Evolutionary conservation across 192 early-diverging fungal genomes (phyloP).

Genomic region (Globomyces pollinis-pini): DNA sequence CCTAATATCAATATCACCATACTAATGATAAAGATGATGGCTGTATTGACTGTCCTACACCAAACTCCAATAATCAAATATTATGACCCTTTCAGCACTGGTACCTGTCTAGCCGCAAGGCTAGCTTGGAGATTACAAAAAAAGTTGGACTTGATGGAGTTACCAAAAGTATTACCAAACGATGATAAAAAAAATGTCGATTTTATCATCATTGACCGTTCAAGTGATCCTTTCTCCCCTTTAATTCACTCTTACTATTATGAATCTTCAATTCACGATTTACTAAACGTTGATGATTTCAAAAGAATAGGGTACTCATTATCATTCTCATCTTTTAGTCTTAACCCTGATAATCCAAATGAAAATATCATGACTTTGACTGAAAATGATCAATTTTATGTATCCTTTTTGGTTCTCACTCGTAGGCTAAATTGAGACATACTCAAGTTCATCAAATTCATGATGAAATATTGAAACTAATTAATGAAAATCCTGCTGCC

Average conservation of each 20-base stretch:
- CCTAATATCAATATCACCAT: no score
- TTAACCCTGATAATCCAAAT: neutral
- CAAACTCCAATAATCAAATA: conserved; percentile 7
- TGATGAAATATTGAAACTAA: conserved; percentile 15
- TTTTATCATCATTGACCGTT: conserved; percentile 35
- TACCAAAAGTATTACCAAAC: conserved; percentile 8
- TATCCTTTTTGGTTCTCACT: no score
- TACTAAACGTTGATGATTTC: conserved; percentile 61
- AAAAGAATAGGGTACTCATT: no score
- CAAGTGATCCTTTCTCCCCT: conserved; percentile 22
- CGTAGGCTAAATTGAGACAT: conserved; percentile 30
- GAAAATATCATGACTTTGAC: neutral
- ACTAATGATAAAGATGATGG: no score
- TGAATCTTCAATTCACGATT: conserved; percentile 78
- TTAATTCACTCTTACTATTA: conserved; percentile 41
- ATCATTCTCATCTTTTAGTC: conserved; percentile 6
- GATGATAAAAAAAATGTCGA: conserved; percentile 21
- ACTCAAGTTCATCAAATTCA: conserved; percentile 20
- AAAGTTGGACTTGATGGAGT: conserved; percentile 18
- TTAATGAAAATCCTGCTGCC: conserved; percentile 10
- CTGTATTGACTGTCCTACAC: neutral
- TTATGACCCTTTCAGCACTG: conserved; percentile 2
- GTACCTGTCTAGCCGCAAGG: conserved; percentile 20
- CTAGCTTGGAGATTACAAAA: conserved; percentile 22
- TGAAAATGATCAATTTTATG: conserved; percentile 7